Evolutionary conservation across 2,329 filamentous ascomycete species (phyloP).

Genomic region (Fusarium verticillioides): DNA sequence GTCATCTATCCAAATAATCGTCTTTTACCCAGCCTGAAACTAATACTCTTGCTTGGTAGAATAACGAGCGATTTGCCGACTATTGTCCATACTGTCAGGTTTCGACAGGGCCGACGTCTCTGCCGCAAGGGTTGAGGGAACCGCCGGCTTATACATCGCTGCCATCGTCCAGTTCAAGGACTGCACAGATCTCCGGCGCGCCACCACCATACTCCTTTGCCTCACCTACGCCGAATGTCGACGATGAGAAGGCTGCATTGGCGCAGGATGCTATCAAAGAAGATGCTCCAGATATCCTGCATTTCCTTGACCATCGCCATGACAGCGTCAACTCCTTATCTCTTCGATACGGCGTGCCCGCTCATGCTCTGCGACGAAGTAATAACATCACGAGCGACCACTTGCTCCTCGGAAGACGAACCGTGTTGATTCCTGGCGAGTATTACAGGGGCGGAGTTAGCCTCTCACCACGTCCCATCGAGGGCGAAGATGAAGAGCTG

Average conservation of each 20-base stretch:
- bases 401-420: conserved; percentile 74
- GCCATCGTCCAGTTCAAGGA: conserved; percentile 43
- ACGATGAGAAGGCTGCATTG: conserved; percentile 43
- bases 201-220: conserved; percentile 55
- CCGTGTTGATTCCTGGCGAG: conserved; percentile 76
- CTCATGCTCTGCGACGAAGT: conserved; percentile 67
- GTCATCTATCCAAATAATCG: conserved; percentile 39
- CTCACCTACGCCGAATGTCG: background rate
- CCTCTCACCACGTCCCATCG: conserved; percentile 76
- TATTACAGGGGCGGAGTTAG: conserved; percentile 75
- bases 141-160: conserved; percentile 72
- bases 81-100: conserved; percentile 83
- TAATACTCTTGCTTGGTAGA: conserved; percentile 49
- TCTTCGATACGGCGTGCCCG: conserved; percentile 76
- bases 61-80: conserved; percentile 73
- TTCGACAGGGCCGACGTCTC: conserved; percentile 65
- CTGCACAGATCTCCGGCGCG: conserved; percentile 43
- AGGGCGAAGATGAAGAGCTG: conserved; percentile 78
- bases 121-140: conserved; percentile 72
- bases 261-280: conserved; percentile 47
- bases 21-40: background rate
- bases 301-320: conserved; percentile 76
- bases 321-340: conserved; percentile 77
- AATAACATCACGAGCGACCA: conserved; percentile 80
- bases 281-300: conserved; percentile 72